Conservation (phyloP, 768 basidiomycete species). For the Tephrocybe sp. region DNA sequence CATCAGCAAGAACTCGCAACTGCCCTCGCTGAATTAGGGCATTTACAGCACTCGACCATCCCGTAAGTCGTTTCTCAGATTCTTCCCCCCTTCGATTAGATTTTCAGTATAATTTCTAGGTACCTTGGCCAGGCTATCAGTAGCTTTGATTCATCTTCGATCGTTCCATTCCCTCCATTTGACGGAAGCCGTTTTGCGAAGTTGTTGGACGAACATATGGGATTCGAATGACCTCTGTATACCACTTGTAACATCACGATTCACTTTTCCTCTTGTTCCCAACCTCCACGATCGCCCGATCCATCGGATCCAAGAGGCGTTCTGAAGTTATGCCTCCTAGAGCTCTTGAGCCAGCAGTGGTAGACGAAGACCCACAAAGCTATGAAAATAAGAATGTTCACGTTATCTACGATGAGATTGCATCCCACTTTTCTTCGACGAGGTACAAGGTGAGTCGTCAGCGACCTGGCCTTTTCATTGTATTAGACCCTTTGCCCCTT, state of each 20-base stretch:
- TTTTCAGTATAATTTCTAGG: conserved; percentile 30
- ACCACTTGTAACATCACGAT: not conserved
- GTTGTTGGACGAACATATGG: conserved; percentile 78
- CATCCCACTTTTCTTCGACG: conserved; percentile 83
- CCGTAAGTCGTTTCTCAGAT: conserved; percentile 42
- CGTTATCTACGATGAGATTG: conserved; percentile 80
- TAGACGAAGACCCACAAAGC: conserved; percentile 47
- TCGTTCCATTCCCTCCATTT: conserved; percentile 64
- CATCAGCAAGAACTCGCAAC: conserved; percentile 89
- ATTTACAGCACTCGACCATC: conserved; percentile 56
- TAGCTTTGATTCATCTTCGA: conserved; percentile 38
- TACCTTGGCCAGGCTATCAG: conserved; percentile 54
- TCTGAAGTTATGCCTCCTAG: conserved; percentile 16
- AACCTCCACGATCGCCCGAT: conserved; percentile 13
- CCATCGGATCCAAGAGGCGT: no score
- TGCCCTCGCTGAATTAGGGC: conserved; percentile 53
- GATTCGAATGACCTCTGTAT: conserved; percentile 39
- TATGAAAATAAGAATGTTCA: conserved; percentile 83
- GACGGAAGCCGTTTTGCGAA: conserved; percentile 64
- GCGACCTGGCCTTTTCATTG: no score
- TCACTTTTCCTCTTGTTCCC: conserved; percentile 3
- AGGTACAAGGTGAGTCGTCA: conserved; percentile 69
- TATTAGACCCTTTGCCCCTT: no score
- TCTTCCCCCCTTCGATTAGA: not conserved
- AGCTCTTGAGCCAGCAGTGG: conserved; percentile 35